Evolutionary conservation across 2,329 filamentous ascomycete genomes (phyloP).

Genomic region (Ascochyta clinopodiicola): DNA sequence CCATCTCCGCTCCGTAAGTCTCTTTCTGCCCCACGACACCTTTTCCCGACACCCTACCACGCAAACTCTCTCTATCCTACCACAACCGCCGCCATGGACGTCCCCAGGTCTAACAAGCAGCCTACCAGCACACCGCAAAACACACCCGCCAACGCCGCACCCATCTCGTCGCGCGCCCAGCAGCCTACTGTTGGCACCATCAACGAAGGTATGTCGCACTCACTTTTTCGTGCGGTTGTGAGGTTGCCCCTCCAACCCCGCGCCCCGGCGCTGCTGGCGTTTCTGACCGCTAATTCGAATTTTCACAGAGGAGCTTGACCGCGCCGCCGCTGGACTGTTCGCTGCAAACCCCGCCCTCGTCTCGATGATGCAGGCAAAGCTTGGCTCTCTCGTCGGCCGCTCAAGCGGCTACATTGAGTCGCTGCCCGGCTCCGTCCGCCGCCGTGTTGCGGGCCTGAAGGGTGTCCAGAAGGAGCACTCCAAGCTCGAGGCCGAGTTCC

Average conservation of each 20-base stretch:
- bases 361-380: constrained; percentile 96
- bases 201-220: constrained; percentile 78
- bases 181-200: constrained; percentile 94
- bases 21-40: constrained; percentile 33
- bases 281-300: constrained; percentile 48
- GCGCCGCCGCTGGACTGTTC: constrained; percentile 88
- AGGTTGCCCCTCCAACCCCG: constrained; percentile 40
- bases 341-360: constrained; percentile 94
- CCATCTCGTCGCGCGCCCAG: constrained; percentile 96
- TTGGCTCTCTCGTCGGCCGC: constrained; percentile 88
- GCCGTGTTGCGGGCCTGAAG: constrained; percentile 93
- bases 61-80: constrained; percentile 19
- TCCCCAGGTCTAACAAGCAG: constrained; percentile 43
- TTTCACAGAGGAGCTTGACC: constrained; percentile 83
- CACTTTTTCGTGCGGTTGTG: constrained; percentile 8
- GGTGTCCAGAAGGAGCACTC: constrained; percentile 98
- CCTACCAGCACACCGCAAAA: constrained; percentile 89
- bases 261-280: constrained; percentile 27
- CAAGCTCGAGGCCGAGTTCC: constrained; percentile 97
- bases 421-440: constrained; percentile 85
- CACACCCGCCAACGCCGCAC: constrained; percentile 92
- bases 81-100: constrained; percentile 33
- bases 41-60: constrained; percentile 28
- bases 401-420: constrained; percentile 99
- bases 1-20: constrained; percentile 69